phyloP scores from a whole-genome alignment of 106 monocot species.

The Allium sativum region DNA sequence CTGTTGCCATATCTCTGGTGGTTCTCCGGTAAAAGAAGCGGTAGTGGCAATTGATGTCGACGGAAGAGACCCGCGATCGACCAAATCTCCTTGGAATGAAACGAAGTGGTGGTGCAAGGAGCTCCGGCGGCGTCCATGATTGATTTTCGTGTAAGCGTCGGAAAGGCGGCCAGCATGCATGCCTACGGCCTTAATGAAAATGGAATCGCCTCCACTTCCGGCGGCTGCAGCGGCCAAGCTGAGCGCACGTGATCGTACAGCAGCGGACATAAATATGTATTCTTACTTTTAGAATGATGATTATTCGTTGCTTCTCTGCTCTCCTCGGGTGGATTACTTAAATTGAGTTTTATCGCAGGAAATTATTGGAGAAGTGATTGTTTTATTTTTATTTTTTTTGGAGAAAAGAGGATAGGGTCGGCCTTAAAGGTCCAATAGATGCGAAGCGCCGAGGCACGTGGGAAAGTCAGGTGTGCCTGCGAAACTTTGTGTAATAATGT shows the following conservation, averaged over 20 bases:
- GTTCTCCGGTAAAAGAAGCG: constrained; percentile 26
- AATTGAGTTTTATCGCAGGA: no score
- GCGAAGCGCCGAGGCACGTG: background rate
- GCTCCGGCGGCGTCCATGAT: constrained; percentile 10
- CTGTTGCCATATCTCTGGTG: constrained; percentile 83
- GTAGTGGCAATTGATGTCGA: background rate
- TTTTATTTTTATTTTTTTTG: no score
- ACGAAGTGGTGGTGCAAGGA: constrained; percentile 7
- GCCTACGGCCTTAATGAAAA: constrained; percentile 6
- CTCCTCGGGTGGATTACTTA: no score
- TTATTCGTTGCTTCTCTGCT: no score
- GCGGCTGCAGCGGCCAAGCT: constrained; percentile 1
- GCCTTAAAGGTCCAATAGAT: background rate
- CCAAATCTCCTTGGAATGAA: constrained; percentile 39
- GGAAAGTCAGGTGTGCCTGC: background rate
- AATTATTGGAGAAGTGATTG: background rate
- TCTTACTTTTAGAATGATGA: background rate
- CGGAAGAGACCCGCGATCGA: constrained; percentile 15
- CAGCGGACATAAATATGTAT: constrained; percentile 2
- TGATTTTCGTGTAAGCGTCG: constrained; percentile 5
- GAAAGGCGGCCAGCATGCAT: constrained; percentile 25
- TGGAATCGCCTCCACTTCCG: background rate
- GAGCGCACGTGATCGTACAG: constrained; percentile 12
- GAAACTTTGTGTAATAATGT: no score
- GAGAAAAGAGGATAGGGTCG: background rate